Evolutionary conservation across 805 yeast species (phyloP).

Genomic region (Kodamaea hsintzibuensis): DNA sequence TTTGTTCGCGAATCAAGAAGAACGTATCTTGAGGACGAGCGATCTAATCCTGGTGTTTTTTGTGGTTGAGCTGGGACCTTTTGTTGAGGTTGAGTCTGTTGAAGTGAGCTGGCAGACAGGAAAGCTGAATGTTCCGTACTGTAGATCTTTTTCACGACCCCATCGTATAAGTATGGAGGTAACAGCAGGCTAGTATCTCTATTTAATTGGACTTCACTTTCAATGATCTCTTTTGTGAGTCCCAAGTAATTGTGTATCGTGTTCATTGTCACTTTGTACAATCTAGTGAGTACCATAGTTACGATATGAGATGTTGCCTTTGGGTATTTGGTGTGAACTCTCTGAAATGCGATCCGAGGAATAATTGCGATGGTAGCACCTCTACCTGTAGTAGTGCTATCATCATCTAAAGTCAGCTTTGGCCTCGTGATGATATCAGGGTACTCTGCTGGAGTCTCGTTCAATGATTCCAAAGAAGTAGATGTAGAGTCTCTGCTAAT

Average conservation of each 20-base stretch:
- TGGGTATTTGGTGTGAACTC: constrained; percentile 74
- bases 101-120: not conserved
- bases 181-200: constrained; percentile 28
- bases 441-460: constrained; percentile 3
- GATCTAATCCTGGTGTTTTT: not conserved
- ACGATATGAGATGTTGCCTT: constrained; percentile 91
- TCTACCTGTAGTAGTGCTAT: constrained; percentile 1
- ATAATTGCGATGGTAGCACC: constrained; percentile 86
- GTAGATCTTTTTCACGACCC: constrained; percentile 43
- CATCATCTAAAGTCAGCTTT: constrained; percentile 16
- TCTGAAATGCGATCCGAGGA: constrained; percentile 78
- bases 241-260: constrained; percentile 88
- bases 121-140: constrained; percentile 9
- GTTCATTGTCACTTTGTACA: constrained; percentile 88
- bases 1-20: constrained; percentile 52
- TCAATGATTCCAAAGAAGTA: constrained; percentile 2
- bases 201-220: constrained; percentile 67
- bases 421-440: constrained; percentile 72
- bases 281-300: constrained; percentile 83
- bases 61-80: not conserved
- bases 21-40: constrained; percentile 38
- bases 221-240: constrained; percentile 74
- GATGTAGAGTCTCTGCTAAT: constrained; percentile 7
- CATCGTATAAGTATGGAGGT: constrained; percentile 66
- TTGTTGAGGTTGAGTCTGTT: not conserved